Conservation (phyloP, 805 yeast genomes). For the Lachancea sp. region DNA sequence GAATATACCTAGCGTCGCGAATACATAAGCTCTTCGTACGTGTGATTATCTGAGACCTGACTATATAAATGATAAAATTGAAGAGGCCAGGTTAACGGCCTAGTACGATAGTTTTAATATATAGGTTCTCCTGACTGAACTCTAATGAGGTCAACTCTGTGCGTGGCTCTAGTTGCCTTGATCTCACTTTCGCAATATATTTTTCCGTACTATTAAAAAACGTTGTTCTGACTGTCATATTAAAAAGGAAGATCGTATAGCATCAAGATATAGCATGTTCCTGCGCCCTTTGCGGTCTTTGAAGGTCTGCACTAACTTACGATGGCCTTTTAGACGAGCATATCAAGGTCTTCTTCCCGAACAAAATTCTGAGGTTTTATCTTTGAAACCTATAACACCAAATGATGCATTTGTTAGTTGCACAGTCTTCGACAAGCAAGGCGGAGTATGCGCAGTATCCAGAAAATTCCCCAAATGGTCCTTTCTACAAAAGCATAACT, state of each 20-base stretch:
- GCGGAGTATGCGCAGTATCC: constrained; percentile 71
- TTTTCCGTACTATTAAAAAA: too few species aligned
- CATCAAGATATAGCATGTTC: constrained; percentile 2
- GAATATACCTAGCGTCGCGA: not conserved
- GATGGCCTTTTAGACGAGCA: not conserved
- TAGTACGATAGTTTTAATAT: too few species aligned
- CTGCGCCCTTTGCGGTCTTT: not conserved
- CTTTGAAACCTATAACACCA: constrained; percentile 36
- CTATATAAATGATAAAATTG: too few species aligned
- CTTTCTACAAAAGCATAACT: constrained; percentile 63
- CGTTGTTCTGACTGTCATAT: too few species aligned
- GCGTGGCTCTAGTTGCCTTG: too few species aligned
- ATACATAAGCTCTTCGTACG: not conserved
- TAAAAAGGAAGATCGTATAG: too few species aligned
- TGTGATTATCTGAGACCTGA: too few species aligned
- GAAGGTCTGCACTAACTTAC: not conserved
- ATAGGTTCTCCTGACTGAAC: too few species aligned
- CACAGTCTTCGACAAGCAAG: constrained; percentile 70
- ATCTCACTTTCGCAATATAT: too few species aligned
- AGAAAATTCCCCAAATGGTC: constrained; percentile 72
- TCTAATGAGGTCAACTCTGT: too few species aligned
- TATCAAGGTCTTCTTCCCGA: constrained; percentile 4
- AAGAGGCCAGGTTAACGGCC: too few species aligned
- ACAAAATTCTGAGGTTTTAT: constrained; percentile 14
- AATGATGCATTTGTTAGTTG: constrained; percentile 56